Evolutionary conservation across 345 rosid genomes (phyloP), one percentile per base, ranked within the genome.

Genomic region (Pistacia integerrima): DNA sequence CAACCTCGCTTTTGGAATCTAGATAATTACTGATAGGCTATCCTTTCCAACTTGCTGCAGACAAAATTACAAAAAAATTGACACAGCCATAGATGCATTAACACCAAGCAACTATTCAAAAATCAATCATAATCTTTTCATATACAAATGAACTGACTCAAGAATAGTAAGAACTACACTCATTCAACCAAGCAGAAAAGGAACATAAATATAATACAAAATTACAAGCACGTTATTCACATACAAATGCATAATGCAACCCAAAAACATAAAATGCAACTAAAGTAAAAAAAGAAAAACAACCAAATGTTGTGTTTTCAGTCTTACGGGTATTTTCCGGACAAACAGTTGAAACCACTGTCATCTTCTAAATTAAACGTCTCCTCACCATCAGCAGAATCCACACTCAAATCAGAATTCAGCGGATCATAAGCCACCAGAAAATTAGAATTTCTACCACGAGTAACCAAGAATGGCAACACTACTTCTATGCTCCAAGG

Each of bases 1-100:
- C 69, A 82, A 96, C 89, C 85, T 93, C 94, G 68, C 67, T 83
- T 81, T 89, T 92, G 52, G 83, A 80, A 84, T 88, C 92, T 8
- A 76, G 64, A 78, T 79, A 69, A 28, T 54, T 76, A 62, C 44
- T 65, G 74, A 61, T 60, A 16, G 76, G 76, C 71, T 48, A 69
- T 55, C 10, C 61, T 77, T 13, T 48, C 73, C 49, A 86, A 84
- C 41, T 81, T 85, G 41, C 98, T 95, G 84, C 69, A 70, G 74
- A 74, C 28, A 72, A 38, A 74, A 74, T 74, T 44, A 63, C 51
- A 0, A 81, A 41, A 41, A 76, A 62, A 20, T 58, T 74, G 25
- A 80, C 16, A 75, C 73, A 11, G 44, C 44, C 36, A 62, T 46
- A 75, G 25, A 36, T 58, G 18, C 68, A 68, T 62, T 33, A 52